Base-by-base conservation (phyloP, 805 yeast species). In the Alloascoidea hylecoeti region DNA sequence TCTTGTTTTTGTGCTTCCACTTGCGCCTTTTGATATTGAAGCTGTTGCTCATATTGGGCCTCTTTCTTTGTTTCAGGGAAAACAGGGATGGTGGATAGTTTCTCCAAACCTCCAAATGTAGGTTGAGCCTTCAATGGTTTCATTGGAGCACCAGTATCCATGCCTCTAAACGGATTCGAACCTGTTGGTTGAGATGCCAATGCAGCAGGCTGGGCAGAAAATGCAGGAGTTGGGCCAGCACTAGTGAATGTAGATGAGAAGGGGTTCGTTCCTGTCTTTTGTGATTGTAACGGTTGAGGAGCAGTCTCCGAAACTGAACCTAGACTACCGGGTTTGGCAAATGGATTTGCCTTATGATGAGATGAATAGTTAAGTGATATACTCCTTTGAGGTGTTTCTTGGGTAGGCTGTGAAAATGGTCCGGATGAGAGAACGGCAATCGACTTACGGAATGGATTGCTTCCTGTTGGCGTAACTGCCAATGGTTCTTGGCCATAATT, bases 61-160 rank as follows among this genome's bases (percentile, higher is more conserved):
- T 50, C 56, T 38, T 57, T 59, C 46, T 70, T 72, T 5, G 82
- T 75, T 46, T 75, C 75, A 0, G 83, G 84, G 47, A 78, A 80
- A 5, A 77, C 81, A 2, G 85, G 71, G 3, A 70, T 58, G 1
- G 86, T 78, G 5, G 78, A 78, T 34, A 78, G 53, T 37, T 61
- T 60, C 49, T 80, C 88, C 42, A 76, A 63, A 0, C 88, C 89
- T 3, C 88, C 89, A 23, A 84, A 80, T 2, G 85, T 78, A 2
- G 73, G 68, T 48, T 72, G 79, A 23, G 43, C 43, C n/a, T 30
- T 33, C 4, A 35, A 36, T n/a, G 40, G 37, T 34, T 39, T 18
- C 3, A 13, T 64, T 58, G 47, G 62, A 57, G 46, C 68, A 40
- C 37, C 56, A 42, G 44, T 53, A 49, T 39, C 43, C 45, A 38